Conservation (phyloP, 768 basidiomycete species). For the Termitomyces sp. region DNA sequence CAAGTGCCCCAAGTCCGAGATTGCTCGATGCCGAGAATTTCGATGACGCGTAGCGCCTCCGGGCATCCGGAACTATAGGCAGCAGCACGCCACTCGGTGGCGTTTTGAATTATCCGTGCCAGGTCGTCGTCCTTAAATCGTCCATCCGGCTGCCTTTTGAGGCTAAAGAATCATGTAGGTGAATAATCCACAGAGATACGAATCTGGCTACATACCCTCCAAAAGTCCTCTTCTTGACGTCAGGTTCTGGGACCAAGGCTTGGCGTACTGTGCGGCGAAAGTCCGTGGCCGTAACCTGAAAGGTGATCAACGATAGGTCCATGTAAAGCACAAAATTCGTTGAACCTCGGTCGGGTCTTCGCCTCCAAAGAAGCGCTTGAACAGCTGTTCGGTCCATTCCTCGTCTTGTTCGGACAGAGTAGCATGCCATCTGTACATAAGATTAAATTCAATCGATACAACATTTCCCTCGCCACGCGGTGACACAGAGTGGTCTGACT, state of each 20-base stretch:
- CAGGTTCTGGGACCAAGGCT: constrained; percentile 21
- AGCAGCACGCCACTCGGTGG: constrained; percentile 52
- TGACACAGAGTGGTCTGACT: constrained; percentile 42
- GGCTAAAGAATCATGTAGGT: constrained; percentile 22
- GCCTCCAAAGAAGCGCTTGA: constrained; percentile 36
- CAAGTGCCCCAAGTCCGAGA: constrained; percentile 67
- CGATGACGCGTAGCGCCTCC: constrained; percentile 56
- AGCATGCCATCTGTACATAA: constrained; percentile 63
- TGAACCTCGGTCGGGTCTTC: constrained; percentile 35
- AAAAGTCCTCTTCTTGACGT: constrained; percentile 51
- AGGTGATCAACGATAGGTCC: neutral
- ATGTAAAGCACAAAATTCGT: neutral
- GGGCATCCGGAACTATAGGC: constrained; percentile 72
- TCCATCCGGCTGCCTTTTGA: constrained; percentile 45
- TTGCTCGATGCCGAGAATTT: constrained; percentile 65
- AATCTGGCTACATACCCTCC: constrained; percentile 29
- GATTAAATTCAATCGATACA: constrained; percentile 72
- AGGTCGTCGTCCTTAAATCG: constrained; percentile 60
- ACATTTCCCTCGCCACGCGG: constrained; percentile 72
- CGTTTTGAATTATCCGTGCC: constrained; percentile 54
- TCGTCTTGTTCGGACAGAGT: constrained; percentile 50
- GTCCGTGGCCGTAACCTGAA: constrained; percentile 28
- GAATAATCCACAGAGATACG: neutral
- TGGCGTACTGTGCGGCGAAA: constrained; percentile 30
- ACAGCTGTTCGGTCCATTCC: constrained; percentile 44